Percentiles rank a stretch among this genome's conserved stretches.
Conservation (phyloP, 257 asterid species). For the Hygrophila difformis region DNA sequence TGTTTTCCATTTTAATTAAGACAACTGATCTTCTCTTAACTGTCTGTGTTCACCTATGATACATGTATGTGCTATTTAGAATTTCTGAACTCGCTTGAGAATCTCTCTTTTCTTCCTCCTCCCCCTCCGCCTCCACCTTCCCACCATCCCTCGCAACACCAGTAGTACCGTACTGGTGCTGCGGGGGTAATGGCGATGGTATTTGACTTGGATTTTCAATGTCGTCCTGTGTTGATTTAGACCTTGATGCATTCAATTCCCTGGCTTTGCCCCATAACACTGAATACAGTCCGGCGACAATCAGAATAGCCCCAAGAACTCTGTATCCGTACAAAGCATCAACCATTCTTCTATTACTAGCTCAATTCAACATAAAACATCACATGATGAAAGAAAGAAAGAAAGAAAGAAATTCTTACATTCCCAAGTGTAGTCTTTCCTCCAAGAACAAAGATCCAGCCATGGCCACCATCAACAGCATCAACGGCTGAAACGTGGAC, state of each 20-base stretch:
- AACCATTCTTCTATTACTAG: background rate
- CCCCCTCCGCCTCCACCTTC: background rate
- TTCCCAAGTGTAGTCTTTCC: conserved; percentile 45
- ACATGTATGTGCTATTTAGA: background rate
- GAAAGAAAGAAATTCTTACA: conserved; percentile 21
- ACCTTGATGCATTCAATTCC: too few species aligned
- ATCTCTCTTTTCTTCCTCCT: background rate
- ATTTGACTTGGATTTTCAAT: background rate
- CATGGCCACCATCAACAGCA: conserved; percentile 48
- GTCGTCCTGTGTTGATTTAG: too few species aligned
- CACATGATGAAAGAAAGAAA: background rate
- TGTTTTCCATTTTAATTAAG: too few species aligned
- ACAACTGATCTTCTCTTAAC: too few species aligned
- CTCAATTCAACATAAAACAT: background rate
- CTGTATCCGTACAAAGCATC: background rate
- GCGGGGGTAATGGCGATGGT: background rate
- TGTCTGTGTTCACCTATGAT: background rate
- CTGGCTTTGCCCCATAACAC: background rate
- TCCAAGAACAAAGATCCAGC: conserved; percentile 38
- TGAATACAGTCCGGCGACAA: background rate
- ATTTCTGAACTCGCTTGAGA: background rate
- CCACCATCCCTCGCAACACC: background rate
- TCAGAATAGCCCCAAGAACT: background rate
- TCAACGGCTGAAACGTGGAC: conserved; percentile 42
- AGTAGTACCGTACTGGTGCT: background rate